phyloP scores from a whole-genome alignment of 2,329 filamentous ascomycete genomes.

The Aureobasidium sp. region DNA sequence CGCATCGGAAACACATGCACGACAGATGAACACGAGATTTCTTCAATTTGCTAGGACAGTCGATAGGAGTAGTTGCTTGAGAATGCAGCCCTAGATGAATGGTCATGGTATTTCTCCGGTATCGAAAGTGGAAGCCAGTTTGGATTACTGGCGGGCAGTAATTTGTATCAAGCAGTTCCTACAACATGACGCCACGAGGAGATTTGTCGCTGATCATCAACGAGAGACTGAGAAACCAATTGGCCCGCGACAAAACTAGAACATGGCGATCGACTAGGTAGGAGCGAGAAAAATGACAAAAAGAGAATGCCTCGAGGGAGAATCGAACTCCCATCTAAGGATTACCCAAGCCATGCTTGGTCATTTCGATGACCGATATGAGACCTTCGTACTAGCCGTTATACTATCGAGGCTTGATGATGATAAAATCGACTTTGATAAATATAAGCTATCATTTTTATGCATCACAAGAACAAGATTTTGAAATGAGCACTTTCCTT shows the following conservation, averaged over 20 bases:
- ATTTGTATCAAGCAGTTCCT: too few relatives aligned
- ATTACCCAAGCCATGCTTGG: slow-evolving; percentile 11
- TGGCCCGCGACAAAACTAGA: too few relatives aligned
- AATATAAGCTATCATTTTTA: not conserved
- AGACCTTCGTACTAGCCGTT: slow-evolving; percentile 16
- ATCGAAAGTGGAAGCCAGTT: not conserved
- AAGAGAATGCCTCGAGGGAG: slow-evolving; percentile 14
- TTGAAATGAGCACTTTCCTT: too few relatives aligned
- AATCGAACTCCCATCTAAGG: slow-evolving; percentile 17
- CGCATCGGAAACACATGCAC: not conserved
- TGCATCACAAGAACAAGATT: too few relatives aligned
- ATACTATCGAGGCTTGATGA: slow-evolving; percentile 16
- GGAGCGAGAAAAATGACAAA: not conserved
- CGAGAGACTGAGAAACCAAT: not conserved
- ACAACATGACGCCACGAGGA: too few relatives aligned
- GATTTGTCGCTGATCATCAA: too few relatives aligned
- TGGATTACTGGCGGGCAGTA: too few relatives aligned
- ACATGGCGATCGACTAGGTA: too few relatives aligned
- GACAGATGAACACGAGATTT: slow-evolving; percentile 10
- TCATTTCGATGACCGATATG: slow-evolving; percentile 15
- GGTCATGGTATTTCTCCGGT: not conserved
- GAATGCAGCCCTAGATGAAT: not conserved
- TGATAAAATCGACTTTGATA: too few relatives aligned
- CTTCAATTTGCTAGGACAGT: not conserved
- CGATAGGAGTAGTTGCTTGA: not conserved